Base-by-base conservation (phyloP, 2,329 filamentous ascomycete genomes). In the Paecilomyces formosus region DNA sequence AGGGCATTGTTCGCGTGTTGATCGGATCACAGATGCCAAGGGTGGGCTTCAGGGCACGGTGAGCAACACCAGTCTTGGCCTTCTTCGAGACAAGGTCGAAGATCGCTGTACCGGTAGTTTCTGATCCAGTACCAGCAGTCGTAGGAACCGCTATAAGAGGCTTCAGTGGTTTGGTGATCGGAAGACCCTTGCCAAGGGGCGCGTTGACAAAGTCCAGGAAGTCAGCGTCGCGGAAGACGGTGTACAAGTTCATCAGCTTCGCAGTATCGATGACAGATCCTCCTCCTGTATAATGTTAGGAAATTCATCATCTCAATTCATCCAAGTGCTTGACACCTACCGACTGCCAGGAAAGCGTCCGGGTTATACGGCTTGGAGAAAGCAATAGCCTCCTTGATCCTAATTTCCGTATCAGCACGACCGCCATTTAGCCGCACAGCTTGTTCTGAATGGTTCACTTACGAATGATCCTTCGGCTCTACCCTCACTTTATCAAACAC, bases 201-300 rank as follows among this genome's bases (percentile, higher is more conserved):
- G 93, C 93, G 70, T 97, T 97, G 74, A 99, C 94, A 67, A 99
- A 99, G 79, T 99, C 93, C 35, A 97, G 82, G 71, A 99, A 97
- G 66, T 94, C 90, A 33, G 93, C 93, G 7, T 97, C 89, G 0
- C 92, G 92, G 71, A 92, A 97, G 62, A 85, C 87, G 0, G 88
- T 89, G 77, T 97, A 97, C 0, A 99, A 82, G 71, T 99, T 99
- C 92, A 99, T 97, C 58, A 99, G 82, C 76, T 99, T 99, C 57
- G 94, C 93, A 0, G 94, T 99, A 76, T 99, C 94, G 65, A 99
- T 99, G 64, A 97, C 94, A 45, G 91, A 96, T 39, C 94, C 94
- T 65, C 92, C 88, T 18, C 83, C 74, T 76, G 33, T 24, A 57
- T 18, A 15, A 12, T 49, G 18, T 59, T 61, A 68, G 60, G 50